Evolutionary conservation across 176 grass and related monocot species (phyloP).

Genomic region (Echinochloa phyllopogon): DNA sequence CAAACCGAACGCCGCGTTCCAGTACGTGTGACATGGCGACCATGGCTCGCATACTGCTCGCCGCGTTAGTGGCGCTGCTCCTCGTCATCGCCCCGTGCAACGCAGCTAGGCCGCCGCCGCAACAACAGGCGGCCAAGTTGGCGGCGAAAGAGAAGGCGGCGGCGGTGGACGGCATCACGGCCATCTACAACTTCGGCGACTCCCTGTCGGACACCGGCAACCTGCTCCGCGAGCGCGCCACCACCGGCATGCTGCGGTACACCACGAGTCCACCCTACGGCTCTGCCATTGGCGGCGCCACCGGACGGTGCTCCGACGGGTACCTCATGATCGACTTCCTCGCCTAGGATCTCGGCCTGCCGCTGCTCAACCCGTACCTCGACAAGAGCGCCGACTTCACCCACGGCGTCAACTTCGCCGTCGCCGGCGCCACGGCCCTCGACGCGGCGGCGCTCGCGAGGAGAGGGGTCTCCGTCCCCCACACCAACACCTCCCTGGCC

Average conservation of each 20-base stretch:
- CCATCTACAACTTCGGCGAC: constrained; percentile 49
- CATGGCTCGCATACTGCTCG: neutral
- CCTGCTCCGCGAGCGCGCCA: constrained; percentile 32
- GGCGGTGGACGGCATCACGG: constrained; percentile 14
- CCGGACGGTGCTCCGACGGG: constrained; percentile 36
- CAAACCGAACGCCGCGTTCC: no score
- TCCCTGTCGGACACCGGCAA: constrained; percentile 40
- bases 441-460: constrained; percentile 48
- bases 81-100: neutral
- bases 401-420: constrained; percentile 59
- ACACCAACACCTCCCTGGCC: constrained; percentile 42
- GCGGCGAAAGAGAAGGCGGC: neutral
- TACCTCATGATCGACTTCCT: constrained; percentile 48
- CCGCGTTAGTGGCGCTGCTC: neutral
- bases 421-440: constrained; percentile 51
- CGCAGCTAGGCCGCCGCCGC: neutral
- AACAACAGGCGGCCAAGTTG: neutral
- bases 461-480: constrained; percentile 21
- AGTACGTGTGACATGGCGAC: neutral
- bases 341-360: constrained; percentile 37
- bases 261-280: constrained; percentile 25
- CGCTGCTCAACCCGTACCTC: constrained; percentile 53
- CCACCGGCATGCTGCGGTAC: neutral
- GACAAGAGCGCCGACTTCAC: constrained; percentile 43
- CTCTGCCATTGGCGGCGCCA: neutral